Conservation (phyloP, 345 rosid species). For the Citrus sinensis region DVS_A1.0 CM039165.1:35750501-35751000, state of each 20-base stretch:
- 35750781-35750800: not conserved
- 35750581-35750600: not conserved
- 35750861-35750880: not conserved
- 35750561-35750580: not conserved
- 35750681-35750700: not conserved
- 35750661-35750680: not conserved
- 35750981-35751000: too few species aligned
- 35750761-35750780: not conserved
- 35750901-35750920: too few species aligned
- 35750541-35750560: not conserved
- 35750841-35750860: not conserved
- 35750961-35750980: too few species aligned
- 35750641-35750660: not conserved
- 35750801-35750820: not conserved
- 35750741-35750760: not conserved
- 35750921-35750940: too few species aligned
- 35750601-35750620: not conserved
- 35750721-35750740: not conserved
- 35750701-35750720: not conserved
- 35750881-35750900: too few species aligned
- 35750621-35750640: slow-evolving; percentile 13
- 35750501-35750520: not conserved
- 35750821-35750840: slow-evolving; percentile 1
- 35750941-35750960: too few species aligned
- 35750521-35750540: slow-evolving; percentile 5